Base-by-base conservation (phyloP, 1,284 basidiomycete species). In the Schizophyllum commune region DNA sequence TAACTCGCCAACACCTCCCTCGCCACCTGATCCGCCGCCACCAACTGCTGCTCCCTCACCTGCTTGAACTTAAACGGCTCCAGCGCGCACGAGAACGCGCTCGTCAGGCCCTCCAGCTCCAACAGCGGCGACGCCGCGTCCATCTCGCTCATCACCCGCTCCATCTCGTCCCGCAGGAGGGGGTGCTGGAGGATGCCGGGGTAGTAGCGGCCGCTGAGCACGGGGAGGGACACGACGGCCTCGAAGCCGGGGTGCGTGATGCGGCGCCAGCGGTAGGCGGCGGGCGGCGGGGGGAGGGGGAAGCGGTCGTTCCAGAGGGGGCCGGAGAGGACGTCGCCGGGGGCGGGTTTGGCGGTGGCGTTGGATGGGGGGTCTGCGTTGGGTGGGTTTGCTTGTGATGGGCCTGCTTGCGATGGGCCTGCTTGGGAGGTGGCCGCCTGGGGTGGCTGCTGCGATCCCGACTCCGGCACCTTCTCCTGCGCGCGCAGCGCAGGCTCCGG, bases 121-220 rank as follows among this genome's bases (percentile, higher is more conserved):
- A 83, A 88, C 4, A 89, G 68, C 65, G 84, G 78, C 58, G 76
- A 76, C 15, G 72, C 71, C 34, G 76, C 73, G 32, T 71, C 59
- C 17, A 80, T 63, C 61, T 62, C 74, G 62, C 47, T 60, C 13
- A 63, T 67, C 60, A 58, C 68, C 57, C 52, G 64, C 64, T 52
- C 55, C 4, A 80, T 62, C 1, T 79, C 79, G n/a, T 72, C 68
- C 32, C 72, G 71, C 51, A 90, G 71, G 27, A 84, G 74, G 0
- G 86, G 85, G 67, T 91, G 88, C 11, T 74, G 68, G 32, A 89
- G 76, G 21, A 92, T 74, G 7, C 77, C 73, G 4, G 89, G 86
- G 69, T 92, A 92, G 70, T 92, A 92, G 59, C 89, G 78, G 32
- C 89, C 89, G 52, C 83, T 82, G 62, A 92, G 79, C 60, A 90